phyloP scores from a whole-genome alignment of 495 filamentous ascomycete species.

The Talaromyces stipitatus region DNA sequence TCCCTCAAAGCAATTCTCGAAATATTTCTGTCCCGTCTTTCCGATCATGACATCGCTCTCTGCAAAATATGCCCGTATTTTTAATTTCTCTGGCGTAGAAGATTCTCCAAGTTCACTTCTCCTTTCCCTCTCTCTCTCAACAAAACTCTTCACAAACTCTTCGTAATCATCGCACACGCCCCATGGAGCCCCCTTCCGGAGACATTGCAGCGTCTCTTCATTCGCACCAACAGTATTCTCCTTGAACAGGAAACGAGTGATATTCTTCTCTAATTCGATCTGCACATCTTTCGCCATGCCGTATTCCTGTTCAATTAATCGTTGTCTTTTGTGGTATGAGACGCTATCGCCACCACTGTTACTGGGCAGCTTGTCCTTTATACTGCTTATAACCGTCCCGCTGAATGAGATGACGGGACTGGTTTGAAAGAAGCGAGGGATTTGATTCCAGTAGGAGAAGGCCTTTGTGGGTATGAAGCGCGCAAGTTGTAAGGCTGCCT shows the following conservation, averaged over 20 bases:
- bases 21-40: conserved; percentile 19
- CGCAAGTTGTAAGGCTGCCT: conserved; percentile 18
- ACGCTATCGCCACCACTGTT: not conserved
- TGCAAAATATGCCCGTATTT: conserved; percentile 18
- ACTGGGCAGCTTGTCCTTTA: not conserved
- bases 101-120: not conserved
- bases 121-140: not conserved
- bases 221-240: conserved; percentile 26
- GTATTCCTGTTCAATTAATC: conserved; percentile 15
- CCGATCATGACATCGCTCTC: conserved; percentile 23
- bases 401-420: conserved; percentile 16
- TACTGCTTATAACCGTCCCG: conserved; percentile 8
- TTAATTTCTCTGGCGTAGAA: not conserved
- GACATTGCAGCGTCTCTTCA: conserved; percentile 24
- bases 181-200: conserved; percentile 22
- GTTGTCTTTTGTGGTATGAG: conserved; percentile 5
- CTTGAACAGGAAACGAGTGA: conserved; percentile 14
- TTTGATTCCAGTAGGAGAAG: conserved; percentile 25
- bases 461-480: conserved; percentile 19
- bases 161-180: conserved; percentile 23
- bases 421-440: conserved; percentile 27
- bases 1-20: conserved; percentile 23
- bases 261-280: conserved; percentile 14
- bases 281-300: conserved; percentile 12
- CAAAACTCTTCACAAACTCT: conserved; percentile 13